Evolutionary conservation across 495 filamentous ascomycete genomes (phyloP).

Genomic region (Opeltia flavorubescens): DNA sequence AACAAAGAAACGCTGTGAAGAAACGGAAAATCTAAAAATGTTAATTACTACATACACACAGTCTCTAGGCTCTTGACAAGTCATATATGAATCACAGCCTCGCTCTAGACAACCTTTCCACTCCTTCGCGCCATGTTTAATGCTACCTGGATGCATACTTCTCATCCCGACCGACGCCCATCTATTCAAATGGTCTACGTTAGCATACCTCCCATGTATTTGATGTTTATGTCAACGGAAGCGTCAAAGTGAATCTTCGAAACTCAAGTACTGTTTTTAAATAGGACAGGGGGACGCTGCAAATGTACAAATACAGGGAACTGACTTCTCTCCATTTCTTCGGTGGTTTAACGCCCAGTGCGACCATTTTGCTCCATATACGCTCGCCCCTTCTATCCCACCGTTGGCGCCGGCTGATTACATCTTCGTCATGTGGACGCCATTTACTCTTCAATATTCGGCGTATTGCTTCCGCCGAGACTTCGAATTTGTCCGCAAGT

Average conservation of each 20-base stretch:
- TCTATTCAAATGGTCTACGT: neutral
- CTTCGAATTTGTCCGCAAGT: constrained; percentile 65
- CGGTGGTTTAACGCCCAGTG: constrained; percentile 53
- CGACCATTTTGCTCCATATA: constrained; percentile 63
- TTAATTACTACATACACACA: no score
- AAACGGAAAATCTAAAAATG: no score
- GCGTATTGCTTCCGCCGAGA: constrained; percentile 75
- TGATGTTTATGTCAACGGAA: no score
- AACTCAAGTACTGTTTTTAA: no score
- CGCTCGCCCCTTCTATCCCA: constrained; percentile 69
- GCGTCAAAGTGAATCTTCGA: no score
- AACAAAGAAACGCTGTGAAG: no score
- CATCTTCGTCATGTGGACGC: constrained; percentile 50
- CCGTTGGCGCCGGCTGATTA: constrained; percentile 42
- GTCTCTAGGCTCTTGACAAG: no score
- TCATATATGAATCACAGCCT: no score
- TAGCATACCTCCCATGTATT: neutral
- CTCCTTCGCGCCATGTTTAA: no score
- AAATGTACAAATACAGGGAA: neutral
- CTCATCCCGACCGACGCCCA: neutral
- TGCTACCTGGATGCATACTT: no score
- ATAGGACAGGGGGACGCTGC: neutral
- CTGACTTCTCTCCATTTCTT: constrained; percentile 46
- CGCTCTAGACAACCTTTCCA: neutral
- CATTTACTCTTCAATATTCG: constrained; percentile 79